Evolutionary conservation across 179 eudicot species (phyloP).

Genomic region (Beta corolliflora): DNA sequence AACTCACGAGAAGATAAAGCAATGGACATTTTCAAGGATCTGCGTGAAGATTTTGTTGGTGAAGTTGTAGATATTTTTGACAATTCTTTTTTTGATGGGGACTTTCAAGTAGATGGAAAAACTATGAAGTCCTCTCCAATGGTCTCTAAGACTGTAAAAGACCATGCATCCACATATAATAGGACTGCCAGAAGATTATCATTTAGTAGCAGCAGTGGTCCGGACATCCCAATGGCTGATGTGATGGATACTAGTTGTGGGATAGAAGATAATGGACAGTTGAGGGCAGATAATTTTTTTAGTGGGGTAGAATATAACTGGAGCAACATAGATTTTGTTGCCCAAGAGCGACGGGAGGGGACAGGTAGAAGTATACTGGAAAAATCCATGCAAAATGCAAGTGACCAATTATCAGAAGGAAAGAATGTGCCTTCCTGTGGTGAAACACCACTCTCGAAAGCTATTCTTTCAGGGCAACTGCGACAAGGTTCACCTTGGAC

Average conservation of each 20-base stretch:
- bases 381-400: conserved; percentile 34
- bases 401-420: conserved; percentile 32
- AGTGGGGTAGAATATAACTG: conserved; percentile 33
- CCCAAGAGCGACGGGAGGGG: conserved; percentile 31
- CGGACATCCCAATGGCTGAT: conserved; percentile 47
- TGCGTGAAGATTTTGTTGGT: conserved; percentile 49
- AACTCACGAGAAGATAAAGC: conserved; percentile 32
- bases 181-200: conserved; percentile 51
- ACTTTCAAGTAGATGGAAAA: conserved; percentile 35
- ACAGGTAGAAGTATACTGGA: conserved; percentile 31
- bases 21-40: conserved; percentile 37
- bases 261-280: conserved; percentile 35
- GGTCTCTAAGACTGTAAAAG: conserved; percentile 33
- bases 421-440: conserved; percentile 37
- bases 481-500: conserved; percentile 96
- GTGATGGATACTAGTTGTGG: conserved; percentile 38
- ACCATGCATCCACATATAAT: conserved; percentile 36
- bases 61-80: conserved; percentile 66
- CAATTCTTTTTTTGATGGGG: conserved; percentile 33
- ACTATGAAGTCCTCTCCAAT: conserved; percentile 34
- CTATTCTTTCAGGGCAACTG: conserved; percentile 51
- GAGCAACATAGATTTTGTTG: conserved; percentile 23
- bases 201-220: conserved; percentile 44
- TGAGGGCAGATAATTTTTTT: conserved; percentile 34
- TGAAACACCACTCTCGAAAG: conserved; percentile 72